Conservation (phyloP, 2,329 filamentous ascomycete species). For the Colletotrichum sp. region DNA sequence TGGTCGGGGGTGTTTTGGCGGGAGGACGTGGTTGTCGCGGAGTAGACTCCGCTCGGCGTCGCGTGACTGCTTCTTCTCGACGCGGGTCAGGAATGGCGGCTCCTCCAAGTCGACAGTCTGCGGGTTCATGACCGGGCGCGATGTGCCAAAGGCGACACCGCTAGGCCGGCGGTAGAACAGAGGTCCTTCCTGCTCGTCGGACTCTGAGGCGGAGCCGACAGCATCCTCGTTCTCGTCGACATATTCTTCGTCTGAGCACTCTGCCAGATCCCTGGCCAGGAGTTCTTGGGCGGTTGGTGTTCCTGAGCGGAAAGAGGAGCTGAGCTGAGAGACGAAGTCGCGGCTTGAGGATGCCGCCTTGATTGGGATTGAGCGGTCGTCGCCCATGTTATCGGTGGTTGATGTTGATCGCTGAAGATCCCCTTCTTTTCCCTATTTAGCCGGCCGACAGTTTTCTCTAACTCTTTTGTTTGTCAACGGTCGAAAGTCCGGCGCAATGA, state of each 20-base stretch:
- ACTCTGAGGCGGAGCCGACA: conserved; percentile 33
- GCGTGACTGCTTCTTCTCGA: conserved; percentile 62
- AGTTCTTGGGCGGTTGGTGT: conserved; percentile 72
- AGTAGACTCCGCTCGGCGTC: conserved; percentile 66
- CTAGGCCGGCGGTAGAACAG: conserved; percentile 77
- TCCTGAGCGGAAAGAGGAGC: conserved; percentile 59
- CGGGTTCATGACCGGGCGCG: conserved; percentile 72
- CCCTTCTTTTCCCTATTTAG: background rate
- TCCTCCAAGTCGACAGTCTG: conserved; percentile 38
- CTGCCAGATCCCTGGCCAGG: conserved; percentile 70
- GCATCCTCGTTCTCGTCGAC: conserved; percentile 33
- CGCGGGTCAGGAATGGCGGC: conserved; percentile 54
- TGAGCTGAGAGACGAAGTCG: conserved; percentile 35
- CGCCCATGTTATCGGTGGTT: conserved; percentile 10
- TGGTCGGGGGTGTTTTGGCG: conserved; percentile 57
- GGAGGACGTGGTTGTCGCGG: conserved; percentile 69
- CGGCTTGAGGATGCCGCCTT: conserved; percentile 21
- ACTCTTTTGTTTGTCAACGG: background rate
- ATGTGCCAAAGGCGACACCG: conserved; percentile 75
- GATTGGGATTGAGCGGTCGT: conserved; percentile 15
- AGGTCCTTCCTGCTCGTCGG: conserved; percentile 44
- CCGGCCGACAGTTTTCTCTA: background rate
- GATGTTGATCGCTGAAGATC: background rate
- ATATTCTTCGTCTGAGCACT: conserved; percentile 57
- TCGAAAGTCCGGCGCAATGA: background rate